Percentiles rank a stretch among this genome's conserved stretches.
These are phyloP conservation scores for Metarhizium anisopliae DNA, from an alignment of 2,329 filamentous ascomycete species.

Conservation along the genomic window DNA sequence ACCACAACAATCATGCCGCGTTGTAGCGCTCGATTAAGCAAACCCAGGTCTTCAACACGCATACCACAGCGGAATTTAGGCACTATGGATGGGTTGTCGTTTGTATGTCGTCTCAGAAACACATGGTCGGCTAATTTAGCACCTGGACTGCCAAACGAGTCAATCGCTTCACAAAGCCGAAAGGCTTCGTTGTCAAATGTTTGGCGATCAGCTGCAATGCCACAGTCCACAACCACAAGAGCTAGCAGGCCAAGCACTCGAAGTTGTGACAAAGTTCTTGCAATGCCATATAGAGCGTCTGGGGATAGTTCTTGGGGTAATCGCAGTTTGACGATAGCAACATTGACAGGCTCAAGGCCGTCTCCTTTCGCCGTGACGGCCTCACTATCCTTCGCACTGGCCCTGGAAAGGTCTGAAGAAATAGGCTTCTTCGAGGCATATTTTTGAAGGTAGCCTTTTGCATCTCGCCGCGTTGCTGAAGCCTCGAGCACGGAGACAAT, in stretches of 20 bases:
- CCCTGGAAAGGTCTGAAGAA: background rate
- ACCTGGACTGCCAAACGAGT: constrained; percentile 57
- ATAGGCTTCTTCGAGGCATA: constrained; percentile 42
- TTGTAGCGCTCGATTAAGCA: constrained; percentile 22
- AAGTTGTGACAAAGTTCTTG: constrained; percentile 76
- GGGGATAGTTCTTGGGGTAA: constrained; percentile 64
- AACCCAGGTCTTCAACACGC: constrained; percentile 20
- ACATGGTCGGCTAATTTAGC: constrained; percentile 55
- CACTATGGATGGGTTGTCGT: constrained; percentile 1
- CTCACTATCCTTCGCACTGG: background rate
- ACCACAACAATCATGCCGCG: constrained; percentile 28
- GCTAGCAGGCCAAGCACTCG: constrained; percentile 72
- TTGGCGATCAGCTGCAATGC: constrained; percentile 29
- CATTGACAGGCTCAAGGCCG: constrained; percentile 32
- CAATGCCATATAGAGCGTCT: constrained; percentile 62
- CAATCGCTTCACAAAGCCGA: constrained; percentile 66
- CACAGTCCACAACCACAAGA: constrained; percentile 73
- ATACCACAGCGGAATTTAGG: constrained; percentile 17
- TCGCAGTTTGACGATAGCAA: constrained; percentile 80
- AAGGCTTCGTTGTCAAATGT: constrained; percentile 55
- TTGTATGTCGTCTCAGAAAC: constrained; percentile 11
- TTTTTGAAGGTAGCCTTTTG: constrained; percentile 81
- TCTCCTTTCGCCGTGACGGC: background rate
- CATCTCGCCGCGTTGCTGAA: constrained; percentile 86
- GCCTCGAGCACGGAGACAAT: constrained; percentile 80